These are phyloP conservation scores for Forsythia suspensa DNA, from an alignment of 257 asterid species.

Conservation along the genomic window DNA sequence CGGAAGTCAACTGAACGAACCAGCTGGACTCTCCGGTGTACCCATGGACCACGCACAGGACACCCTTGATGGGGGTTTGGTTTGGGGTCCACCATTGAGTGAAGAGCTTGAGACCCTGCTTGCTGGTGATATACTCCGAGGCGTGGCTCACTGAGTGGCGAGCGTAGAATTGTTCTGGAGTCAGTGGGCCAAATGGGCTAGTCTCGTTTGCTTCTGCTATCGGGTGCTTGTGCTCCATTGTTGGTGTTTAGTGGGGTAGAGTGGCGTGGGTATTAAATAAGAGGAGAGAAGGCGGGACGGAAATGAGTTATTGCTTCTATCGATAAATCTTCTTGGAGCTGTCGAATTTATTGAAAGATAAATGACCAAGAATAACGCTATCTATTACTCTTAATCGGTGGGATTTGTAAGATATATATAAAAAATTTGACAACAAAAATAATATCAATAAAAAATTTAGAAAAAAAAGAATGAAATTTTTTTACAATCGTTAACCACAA, in stretches of 20 bases:
- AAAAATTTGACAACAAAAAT: too few species aligned
- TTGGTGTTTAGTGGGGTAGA: neutral
- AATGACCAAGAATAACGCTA: too few species aligned
- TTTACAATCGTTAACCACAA: too few species aligned
- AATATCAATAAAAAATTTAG: too few species aligned
- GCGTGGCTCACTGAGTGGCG: constrained; percentile 71
- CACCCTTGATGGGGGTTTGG: constrained; percentile 48
- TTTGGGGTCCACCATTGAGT: constrained; percentile 92
- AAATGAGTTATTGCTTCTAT: neutral
- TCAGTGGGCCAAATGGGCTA: constrained; percentile 71
- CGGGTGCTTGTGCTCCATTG: constrained; percentile 60
- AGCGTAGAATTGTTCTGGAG: constrained; percentile 69
- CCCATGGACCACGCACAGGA: constrained; percentile 86
- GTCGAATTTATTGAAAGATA: neutral
- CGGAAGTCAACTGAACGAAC: constrained; percentile 92
- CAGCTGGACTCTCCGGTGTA: constrained; percentile 97
- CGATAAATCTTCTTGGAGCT: neutral
- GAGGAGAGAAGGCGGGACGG: neutral
- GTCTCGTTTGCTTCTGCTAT: constrained; percentile 73
- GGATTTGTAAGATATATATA: too few species aligned
- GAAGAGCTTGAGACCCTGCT: constrained; percentile 77
- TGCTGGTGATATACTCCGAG: constrained; percentile 70
- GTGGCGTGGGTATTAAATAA: neutral
- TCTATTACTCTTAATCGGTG: too few species aligned
- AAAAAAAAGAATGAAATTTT: too few species aligned